Evolutionary conservation across 305 asterid genomes (phyloP), one percentile per base, ranked within the genome.

Genomic region (Fraxinus dipetala): DNA sequence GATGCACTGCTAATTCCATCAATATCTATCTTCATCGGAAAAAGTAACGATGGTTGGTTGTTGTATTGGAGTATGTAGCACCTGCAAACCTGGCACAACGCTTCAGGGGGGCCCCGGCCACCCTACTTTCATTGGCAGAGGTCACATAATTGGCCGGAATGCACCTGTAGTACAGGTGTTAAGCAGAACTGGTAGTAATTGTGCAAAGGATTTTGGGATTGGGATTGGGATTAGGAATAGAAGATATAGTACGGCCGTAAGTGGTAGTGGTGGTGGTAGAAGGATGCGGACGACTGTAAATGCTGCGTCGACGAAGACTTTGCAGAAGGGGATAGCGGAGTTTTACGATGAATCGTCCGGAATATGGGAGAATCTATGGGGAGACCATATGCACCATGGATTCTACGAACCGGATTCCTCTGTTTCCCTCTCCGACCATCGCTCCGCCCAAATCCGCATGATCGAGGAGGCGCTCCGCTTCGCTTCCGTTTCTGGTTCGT

Each of bases 311-410:
- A 77, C 81, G 85, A 91, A 83, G 81, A 89, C 10, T 13, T 36
- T 95, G 89, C 87, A 83, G 87, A 93, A 90, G 73, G 98, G 97
- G 45, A 96, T 96, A 22, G 99, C 98, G 35, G 99, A 96, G 77
- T 86, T 96, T 84, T 96, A 96, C 87, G 98, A 96, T 61, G 94
- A 94, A 81, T 94, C 99, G 4, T 94, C 98, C 4, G 94, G 93
- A 13, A 30, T 93, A n/a, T 94, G 98, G 99, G 99, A 96, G 89
- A 89, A 91, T 36, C 84, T 96, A 0, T 96, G 99, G 99, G 99
- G 99, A 30, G 99, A 94, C 81, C 99, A 96, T 85, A 94, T 94
- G 98, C 99, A 96, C 90, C 99, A 96, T 65, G 99, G 99, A 0
- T 94, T 85, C 85, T 96, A 96, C 82, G 91, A 90, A 3, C 89